Base-by-base conservation (phyloP, 129 eudicot genomes). In the Helichrysum umbraculigerum region DNA sequence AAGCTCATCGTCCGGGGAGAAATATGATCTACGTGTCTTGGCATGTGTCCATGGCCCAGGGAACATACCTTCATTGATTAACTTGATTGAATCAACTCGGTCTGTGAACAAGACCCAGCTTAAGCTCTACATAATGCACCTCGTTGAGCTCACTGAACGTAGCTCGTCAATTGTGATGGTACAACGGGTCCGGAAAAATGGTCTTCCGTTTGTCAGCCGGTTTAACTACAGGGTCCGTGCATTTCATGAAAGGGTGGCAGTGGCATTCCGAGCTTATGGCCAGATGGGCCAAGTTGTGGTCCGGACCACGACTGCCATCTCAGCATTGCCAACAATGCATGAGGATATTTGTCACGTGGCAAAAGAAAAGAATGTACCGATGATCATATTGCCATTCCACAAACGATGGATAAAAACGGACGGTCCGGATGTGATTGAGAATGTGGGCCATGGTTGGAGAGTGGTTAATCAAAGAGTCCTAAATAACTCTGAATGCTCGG, bases 331-430 rank as follows among this genome's bases (percentile, higher is more conserved):
- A 9, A 81, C 92, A 0, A 90, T 93, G 98, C 98, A 93, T 75
- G 90, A 90, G 78, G 98, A 93, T 57, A 81, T 93, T 6, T 86
- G 93, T 79, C 90, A 88, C 56, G 91, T 90, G 78, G 96, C 96
- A 3, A 87, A 85, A 59, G 82, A 84, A 15, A 93, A 93, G 80
- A 57, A 60, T 32, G 96, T 83, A 66, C 84, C 86, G 35, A 80
- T 90, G 92, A 80, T 90, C 58, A 71, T 93, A 21, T 65, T 93
- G 22, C 96, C 98, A 4, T 93, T 93, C 62, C 95, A 93, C 79
- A 93, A 88, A 79, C 80, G 76, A 28, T 88, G 98, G 98, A 83
- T 83, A 73, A 77, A 68, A 60, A 72, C 80, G 6, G 83, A 76
- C 30, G 88, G 88, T 6, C 88, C 85, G 12, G 90, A 71, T 75